These are phyloP conservation scores for Anisodus tanguticus DNA, from an alignment of 257 asterid species.

Conservation along the genomic window DNA sequence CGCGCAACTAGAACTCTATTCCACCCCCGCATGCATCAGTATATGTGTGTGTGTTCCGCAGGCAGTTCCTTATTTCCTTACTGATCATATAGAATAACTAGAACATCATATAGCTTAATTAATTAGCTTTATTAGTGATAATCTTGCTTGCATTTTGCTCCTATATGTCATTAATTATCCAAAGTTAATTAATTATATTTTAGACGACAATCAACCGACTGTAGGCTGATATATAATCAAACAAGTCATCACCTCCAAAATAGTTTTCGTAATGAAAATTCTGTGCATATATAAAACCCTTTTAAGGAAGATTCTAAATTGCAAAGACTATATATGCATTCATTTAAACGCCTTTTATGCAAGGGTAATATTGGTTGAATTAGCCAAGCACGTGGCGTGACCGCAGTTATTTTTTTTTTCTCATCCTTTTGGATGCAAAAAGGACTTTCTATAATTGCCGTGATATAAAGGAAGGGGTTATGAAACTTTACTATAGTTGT, in stretches of 20 bases:
- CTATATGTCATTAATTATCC: not conserved
- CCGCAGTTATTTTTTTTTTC: not conserved
- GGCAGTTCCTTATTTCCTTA: too few relatives aligned
- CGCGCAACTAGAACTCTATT: too few relatives aligned
- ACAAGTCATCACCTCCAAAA: not conserved
- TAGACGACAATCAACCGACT: not conserved
- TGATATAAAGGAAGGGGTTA: not conserved
- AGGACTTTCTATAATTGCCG: not conserved
- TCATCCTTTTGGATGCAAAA: conserved; percentile 4
- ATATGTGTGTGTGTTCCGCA: too few relatives aligned
- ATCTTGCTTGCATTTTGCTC: not conserved
- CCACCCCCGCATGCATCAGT: too few relatives aligned
- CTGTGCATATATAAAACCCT: not conserved
- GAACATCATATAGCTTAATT: not conserved
- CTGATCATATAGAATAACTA: not conserved
- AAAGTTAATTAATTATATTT: not conserved
- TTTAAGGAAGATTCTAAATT: not conserved
- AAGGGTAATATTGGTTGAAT: conserved; percentile 8
- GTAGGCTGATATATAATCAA: not conserved
- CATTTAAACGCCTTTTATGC: not conserved
- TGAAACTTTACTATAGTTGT: not conserved
- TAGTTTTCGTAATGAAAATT: not conserved
- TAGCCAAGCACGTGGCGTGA: conserved; percentile 25
- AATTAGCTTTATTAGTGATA: not conserved
- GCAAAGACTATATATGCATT: not conserved